Percentiles rank a stretch among this genome's conserved stretches.
Conservation (phyloP, 352 stramenopile genomes). For the Hyaloperonospora arabidopsidis region DNA sequence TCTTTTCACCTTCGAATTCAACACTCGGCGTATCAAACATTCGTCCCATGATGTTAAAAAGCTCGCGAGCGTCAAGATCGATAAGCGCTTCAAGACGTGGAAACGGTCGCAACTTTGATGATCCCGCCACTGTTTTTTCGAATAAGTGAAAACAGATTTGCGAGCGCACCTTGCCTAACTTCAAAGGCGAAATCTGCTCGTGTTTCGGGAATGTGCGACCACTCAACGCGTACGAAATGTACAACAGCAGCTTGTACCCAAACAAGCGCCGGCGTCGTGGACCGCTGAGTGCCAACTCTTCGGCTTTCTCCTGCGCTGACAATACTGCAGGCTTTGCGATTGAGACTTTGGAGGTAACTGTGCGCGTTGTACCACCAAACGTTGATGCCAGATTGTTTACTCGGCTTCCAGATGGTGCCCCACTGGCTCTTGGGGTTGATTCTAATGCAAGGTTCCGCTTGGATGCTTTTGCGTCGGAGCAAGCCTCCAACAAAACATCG, state of each 20-base stretch:
- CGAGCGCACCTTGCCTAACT: constrained; percentile 61
- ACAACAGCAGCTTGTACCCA: constrained; percentile 84
- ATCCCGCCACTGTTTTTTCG: constrained; percentile 42
- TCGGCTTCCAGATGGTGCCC: constrained; percentile 34
- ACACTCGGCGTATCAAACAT: constrained; percentile 79
- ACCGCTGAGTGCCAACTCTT: constrained; percentile 45
- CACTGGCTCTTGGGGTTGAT: constrained; percentile 13
- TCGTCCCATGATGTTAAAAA: constrained; percentile 73
- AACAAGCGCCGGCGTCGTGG: constrained; percentile 58
- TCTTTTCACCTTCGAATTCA: constrained; percentile 82
- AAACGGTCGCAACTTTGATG: constrained; percentile 35
- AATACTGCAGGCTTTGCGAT: constrained; percentile 27
- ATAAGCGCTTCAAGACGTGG: constrained; percentile 79
- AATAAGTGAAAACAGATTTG: constrained; percentile 86
- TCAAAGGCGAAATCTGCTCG: constrained; percentile 49
- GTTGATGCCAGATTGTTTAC: constrained; percentile 56
- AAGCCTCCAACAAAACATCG: constrained; percentile 82
- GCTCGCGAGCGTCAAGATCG: constrained; percentile 67
- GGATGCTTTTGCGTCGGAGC: constrained; percentile 40
- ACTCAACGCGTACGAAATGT: constrained; percentile 88
- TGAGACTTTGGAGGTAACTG: constrained; percentile 26
- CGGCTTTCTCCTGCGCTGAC: constrained; percentile 23
- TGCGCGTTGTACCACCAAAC: constrained; percentile 49
- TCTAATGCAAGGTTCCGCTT: constrained; percentile 18
- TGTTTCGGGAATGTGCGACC: constrained; percentile 87